phyloP scores from a whole-genome alignment of 202 grass and related monocot genomes.

The Setaria viridis region DNA sequence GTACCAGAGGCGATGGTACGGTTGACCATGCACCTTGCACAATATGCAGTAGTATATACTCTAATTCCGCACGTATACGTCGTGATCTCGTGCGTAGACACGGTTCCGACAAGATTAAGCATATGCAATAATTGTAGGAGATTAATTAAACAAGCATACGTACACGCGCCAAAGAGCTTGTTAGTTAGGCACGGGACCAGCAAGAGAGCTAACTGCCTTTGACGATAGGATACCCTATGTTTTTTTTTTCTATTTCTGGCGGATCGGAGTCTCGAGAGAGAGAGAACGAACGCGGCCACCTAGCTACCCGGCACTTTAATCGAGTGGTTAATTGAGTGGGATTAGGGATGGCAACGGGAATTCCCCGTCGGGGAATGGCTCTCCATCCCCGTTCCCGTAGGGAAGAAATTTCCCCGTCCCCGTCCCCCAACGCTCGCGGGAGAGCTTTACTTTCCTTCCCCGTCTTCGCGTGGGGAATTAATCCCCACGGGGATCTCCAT shows the following conservation, averaged over 20 bases:
- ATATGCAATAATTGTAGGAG: background rate
- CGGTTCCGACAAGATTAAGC: background rate
- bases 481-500: no score
- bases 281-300: background rate
- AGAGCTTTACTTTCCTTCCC: no score
- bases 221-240: background rate
- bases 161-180: background rate
- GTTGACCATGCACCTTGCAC: background rate
- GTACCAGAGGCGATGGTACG: background rate
- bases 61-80: background rate
- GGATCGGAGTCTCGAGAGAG: background rate
- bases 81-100: background rate
- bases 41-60: background rate
- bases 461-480: no score
- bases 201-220: background rate
- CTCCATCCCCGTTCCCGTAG: no score
- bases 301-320: background rate
- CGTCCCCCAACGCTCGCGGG: no score
- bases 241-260: background rate
- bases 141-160: background rate
- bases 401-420: no score
- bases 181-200: background rate
- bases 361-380: no score
- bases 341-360: background rate
- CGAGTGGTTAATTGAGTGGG: background rate